Conservation (phyloP, 345 rosid genomes). For the Populus simonii region DNA sequence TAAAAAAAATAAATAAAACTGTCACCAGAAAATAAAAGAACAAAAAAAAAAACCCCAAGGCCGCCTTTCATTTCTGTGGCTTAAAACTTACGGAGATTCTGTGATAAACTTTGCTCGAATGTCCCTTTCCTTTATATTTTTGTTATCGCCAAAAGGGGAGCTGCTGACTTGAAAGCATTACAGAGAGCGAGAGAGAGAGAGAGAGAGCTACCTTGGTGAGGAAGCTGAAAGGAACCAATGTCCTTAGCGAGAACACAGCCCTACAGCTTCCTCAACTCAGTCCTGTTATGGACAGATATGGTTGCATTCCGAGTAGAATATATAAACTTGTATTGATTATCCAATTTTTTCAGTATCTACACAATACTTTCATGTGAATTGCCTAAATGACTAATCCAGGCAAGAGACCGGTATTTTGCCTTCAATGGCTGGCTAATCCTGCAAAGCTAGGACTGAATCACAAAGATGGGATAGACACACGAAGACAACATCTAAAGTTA, state of each 20-base stretch:
- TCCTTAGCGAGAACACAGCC: neutral
- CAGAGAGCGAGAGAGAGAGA: neutral
- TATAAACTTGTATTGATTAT: neutral
- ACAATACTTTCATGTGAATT: neutral
- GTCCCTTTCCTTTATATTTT: neutral
- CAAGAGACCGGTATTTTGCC: neutral
- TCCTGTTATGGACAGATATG: neutral
- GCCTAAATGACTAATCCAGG: neutral
- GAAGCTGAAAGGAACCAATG: neutral
- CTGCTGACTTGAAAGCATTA: neutral
- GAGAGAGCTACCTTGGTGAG: no score
- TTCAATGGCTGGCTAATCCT: neutral
- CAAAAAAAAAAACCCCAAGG: no score
- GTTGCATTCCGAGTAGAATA: neutral
- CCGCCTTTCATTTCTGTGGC: slow-evolving; percentile 10
- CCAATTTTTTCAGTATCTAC: neutral
- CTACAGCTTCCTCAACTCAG: neutral
- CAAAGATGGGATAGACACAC: neutral
- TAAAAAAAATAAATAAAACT: no score
- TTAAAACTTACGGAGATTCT: neutral
- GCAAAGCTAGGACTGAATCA: neutral
- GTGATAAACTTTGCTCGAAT: neutral
- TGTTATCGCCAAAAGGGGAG: neutral
- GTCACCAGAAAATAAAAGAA: no score
- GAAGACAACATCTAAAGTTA: neutral